A percentile compares a stretch with the other conserved stretches of the same genome.
These are phyloP conservation scores for Colletotrichum navitas DNA, from an alignment of 2,329 filamentous ascomycete species.

Conservation along the genomic window DNA sequence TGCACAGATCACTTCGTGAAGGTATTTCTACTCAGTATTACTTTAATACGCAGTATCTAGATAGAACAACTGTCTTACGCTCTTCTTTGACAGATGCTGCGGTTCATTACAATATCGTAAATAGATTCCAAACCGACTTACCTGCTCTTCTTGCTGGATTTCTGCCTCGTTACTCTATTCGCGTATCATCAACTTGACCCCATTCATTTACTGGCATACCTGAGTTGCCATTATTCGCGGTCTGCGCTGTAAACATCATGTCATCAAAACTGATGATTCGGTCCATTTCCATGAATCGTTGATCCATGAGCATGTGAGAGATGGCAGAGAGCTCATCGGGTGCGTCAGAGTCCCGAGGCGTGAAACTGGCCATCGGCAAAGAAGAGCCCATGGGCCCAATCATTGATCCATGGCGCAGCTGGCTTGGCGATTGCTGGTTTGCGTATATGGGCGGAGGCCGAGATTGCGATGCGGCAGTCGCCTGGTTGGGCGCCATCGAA, in stretches of 20 bases:
- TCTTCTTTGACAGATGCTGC: too few species aligned
- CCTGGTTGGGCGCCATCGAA: not conserved
- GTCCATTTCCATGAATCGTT: conserved; percentile 51
- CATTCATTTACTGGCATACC: conserved; percentile 30
- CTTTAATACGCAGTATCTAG: too few species aligned
- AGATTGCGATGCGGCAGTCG: not conserved
- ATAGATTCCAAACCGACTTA: conserved; percentile 22
- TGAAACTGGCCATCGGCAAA: conserved; percentile 18
- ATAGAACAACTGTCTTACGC: too few species aligned
- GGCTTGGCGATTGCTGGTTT: conserved; percentile 11
- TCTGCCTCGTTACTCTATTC: conserved; percentile 13
- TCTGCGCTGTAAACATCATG: conserved; percentile 49
- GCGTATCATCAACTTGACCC: conserved; percentile 23
- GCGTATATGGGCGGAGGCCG: conserved; percentile 18
- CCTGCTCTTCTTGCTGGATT: not conserved
- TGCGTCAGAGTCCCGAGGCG: conserved; percentile 24
- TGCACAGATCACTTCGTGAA: too few species aligned
- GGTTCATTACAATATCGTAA: not conserved
- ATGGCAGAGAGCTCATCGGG: conserved; percentile 49
- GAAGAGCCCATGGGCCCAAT: conserved; percentile 27
- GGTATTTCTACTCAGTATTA: too few species aligned
- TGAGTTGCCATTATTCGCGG: not conserved
- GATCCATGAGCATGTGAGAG: conserved; percentile 50
- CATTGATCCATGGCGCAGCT: conserved; percentile 26
- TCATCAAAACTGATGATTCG: conserved; percentile 53